Conservation (phyloP, 1,139 yeast genomes). For the Taphrina sp. region DNA sequence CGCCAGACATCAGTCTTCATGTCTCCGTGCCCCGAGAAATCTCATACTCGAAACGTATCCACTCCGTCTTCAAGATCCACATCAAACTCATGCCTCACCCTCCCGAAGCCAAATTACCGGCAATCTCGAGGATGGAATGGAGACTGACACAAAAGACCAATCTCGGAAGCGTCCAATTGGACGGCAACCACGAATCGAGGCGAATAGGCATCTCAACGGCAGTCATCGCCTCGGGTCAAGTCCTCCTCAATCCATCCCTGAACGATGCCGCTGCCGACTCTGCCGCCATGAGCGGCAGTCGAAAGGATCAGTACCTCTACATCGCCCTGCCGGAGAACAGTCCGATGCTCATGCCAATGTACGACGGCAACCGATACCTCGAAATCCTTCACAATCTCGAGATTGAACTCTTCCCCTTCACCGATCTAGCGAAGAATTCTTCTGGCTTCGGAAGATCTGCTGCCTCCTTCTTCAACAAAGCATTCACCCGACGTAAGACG, state of each 20-base stretch:
- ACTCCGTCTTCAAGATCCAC: slow-evolving; percentile 28
- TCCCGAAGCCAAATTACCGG: slow-evolving; percentile 28
- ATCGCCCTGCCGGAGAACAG: slow-evolving; percentile 29
- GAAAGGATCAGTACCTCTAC: slow-evolving; percentile 31
- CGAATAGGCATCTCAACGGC: slow-evolving; percentile 12
- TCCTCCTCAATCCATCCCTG: slow-evolving; percentile 3
- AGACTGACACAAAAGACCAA: slow-evolving; percentile 20
- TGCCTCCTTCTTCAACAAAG: slow-evolving; percentile 16
- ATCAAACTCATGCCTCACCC: slow-evolving; percentile 31
- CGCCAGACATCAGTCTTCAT: slow-evolving; percentile 52
- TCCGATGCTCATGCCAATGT: slow-evolving; percentile 25
- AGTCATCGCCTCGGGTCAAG: slow-evolving; percentile 18
- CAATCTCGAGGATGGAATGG: slow-evolving; percentile 23
- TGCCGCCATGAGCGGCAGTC: slow-evolving; percentile 23
- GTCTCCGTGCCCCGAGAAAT: slow-evolving; percentile 31
- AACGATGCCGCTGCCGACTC: slow-evolving; percentile 12
- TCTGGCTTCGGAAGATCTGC: background rate
- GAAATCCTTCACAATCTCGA: slow-evolving; percentile 23
- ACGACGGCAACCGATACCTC: slow-evolving; percentile 28
- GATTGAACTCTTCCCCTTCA: slow-evolving; percentile 19
- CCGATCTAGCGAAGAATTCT: background rate
- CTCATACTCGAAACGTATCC: slow-evolving; percentile 12
- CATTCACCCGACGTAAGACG: background rate
- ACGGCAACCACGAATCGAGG: background rate
- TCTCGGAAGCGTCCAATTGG: background rate